Conservation (phyloP, 805 yeast genomes). For the Starmerella floricola region DNA sequence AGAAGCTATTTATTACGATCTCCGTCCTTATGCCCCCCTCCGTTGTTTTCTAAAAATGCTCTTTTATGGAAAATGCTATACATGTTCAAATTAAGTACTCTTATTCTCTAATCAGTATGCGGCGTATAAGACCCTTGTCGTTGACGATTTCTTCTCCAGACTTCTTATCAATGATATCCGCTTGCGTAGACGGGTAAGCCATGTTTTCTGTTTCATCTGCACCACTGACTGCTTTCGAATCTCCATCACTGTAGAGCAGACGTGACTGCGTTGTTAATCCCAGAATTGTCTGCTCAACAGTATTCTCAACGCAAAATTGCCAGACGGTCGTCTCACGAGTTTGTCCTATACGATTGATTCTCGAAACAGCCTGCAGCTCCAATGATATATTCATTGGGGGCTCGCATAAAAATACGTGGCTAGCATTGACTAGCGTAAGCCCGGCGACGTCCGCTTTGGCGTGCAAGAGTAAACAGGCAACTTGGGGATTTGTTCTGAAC, state of each 20-base stretch:
- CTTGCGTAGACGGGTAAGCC: conserved; percentile 12
- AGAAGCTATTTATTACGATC: too few species aligned
- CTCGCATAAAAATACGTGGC: conserved; percentile 83
- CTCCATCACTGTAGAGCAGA: conserved; percentile 27
- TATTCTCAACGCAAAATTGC: conserved; percentile 73
- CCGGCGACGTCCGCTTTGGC: conserved; percentile 75
- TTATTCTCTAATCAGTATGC: conserved; percentile 5
- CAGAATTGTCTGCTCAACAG: conserved; percentile 83
- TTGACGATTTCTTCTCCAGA: conserved; percentile 22
- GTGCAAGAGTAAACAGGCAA: conserved; percentile 78
- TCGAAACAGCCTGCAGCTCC: conserved; percentile 82
- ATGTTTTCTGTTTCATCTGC: conserved; percentile 17
- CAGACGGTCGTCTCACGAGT: conserved; percentile 70
- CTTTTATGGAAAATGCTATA: neutral
- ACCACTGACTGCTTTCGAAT: conserved; percentile 9
- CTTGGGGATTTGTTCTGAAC: conserved; percentile 39
- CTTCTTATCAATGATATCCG: conserved; percentile 14
- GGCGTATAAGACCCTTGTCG: conserved; percentile 10
- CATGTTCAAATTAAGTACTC: neutral
- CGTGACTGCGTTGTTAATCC: conserved; percentile 54
- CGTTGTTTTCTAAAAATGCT: too few species aligned
- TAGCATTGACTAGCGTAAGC: conserved; percentile 78
- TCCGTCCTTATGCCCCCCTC: too few species aligned
- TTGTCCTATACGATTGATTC: conserved; percentile 91
- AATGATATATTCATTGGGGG: conserved; percentile 80